Base-by-base conservation (phyloP, 208 protist species). In the Leishmania tarentolae region DNA sequence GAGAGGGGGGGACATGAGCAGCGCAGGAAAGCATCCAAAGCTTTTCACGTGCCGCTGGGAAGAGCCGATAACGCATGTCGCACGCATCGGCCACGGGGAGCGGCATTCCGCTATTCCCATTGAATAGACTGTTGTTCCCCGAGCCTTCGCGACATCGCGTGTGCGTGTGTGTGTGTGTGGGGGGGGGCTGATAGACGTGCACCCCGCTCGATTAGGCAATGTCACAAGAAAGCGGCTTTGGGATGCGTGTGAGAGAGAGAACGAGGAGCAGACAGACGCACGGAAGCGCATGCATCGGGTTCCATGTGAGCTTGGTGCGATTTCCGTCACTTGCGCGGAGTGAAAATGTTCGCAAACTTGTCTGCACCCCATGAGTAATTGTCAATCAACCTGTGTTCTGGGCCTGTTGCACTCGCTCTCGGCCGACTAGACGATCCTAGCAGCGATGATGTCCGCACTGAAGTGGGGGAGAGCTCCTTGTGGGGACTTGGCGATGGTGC, bases 321-420 rank as follows among this genome's bases (percentile, higher is more conserved):
- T 7, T 15, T 17, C 24, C 52, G 35, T 19, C 56, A 28, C 19
- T 9, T 57, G n/a, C 75, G 75, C 46, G 75, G 21, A 50, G 53
- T 78, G 13, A 44, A 68, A 28, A 78, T 21, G n/a, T 24, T 35
- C 5, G 75, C 46, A 47, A 83, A 79, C 13, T 73, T 74, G 28
- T 83, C 80, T 37, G 75, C 42, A 28, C 52, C 79, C 56, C 80
- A 83, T 28, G 80, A 79, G 44, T 79, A 28, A 40, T 74, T 53
- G n/a, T 53, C 21, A 3, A 83, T 68, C 1, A 83, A 40, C n/a
- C 57, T 56, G 42, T 44, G 40, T 19, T 83, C 80, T 44, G 72
- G 52, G n/a, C 28, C 68, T 31, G 37, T 2, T 13, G 24, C 47
- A 17, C 71, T 35, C 9, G n/a, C 61, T 17, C 42, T 71, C 71